These are phyloP conservation scores for Ailanthus altissimus DNA, from an alignment of 345 rosid species.

Conservation along the genomic window DNA sequence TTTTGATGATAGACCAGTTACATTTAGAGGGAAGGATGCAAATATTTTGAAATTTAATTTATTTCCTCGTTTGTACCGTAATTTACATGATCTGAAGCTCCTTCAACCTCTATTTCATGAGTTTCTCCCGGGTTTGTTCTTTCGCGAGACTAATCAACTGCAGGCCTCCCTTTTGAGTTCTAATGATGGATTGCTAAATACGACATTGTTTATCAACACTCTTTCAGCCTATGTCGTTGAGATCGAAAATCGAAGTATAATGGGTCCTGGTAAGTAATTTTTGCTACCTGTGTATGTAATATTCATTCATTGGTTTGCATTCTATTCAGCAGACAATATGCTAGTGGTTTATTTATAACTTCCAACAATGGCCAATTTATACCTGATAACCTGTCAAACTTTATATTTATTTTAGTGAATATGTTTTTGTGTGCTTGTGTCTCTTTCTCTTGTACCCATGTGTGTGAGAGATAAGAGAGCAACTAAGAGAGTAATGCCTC, in stretches of 20 bases:
- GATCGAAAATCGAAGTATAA: constrained; percentile 61
- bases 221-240: constrained; percentile 84
- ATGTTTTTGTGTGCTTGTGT: neutral
- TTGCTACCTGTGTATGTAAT: constrained; percentile 6
- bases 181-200: constrained; percentile 69
- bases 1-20: constrained; percentile 63
- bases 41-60: constrained; percentile 78
- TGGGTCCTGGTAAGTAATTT: constrained; percentile 80
- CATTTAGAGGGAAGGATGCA: constrained; percentile 72
- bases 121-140: constrained; percentile 74
- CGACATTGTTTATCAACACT: constrained; percentile 73
- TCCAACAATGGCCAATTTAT: neutral
- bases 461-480: neutral
- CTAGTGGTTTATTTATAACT: neutral
- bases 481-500: neutral
- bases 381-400: neutral
- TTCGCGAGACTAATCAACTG: constrained; percentile 60
- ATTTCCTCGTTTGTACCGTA: constrained; percentile 75
- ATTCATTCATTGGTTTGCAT: neutral
- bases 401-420: neutral
- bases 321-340: neutral
- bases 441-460: neutral
- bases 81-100: constrained; percentile 65
- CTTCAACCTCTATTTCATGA: constrained; percentile 91
- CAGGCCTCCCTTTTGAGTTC: constrained; percentile 68